Percentiles rank a stretch among this genome's conserved stretches.
Conservation (phyloP, 352 stramenopile species). For the Pythium monospermum region DNA sequence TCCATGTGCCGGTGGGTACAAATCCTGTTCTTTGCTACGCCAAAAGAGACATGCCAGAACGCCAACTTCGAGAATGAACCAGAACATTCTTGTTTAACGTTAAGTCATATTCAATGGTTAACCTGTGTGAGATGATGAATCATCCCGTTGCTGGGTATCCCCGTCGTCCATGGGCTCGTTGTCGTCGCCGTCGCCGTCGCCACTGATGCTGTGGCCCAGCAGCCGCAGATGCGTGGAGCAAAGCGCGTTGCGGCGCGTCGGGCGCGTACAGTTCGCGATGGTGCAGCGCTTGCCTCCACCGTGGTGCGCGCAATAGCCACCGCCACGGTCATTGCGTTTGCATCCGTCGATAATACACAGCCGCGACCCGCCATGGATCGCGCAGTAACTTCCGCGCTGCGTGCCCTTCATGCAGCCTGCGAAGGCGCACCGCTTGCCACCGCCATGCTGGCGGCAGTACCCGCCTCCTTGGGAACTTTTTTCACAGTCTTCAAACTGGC, state of each 20-base stretch:
- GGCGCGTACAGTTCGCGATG: constrained; percentile 54
- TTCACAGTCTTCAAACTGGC: constrained; percentile 30
- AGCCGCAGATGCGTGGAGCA: constrained; percentile 70
- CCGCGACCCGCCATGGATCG: constrained; percentile 47
- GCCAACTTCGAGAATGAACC: too few species aligned
- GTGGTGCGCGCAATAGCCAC: constrained; percentile 23
- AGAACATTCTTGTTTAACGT: too few species aligned
- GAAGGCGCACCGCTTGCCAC: constrained; percentile 34
- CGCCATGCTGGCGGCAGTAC: constrained; percentile 42
- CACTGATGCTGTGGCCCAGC: constrained; percentile 10
- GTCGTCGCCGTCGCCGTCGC: constrained; percentile 18
- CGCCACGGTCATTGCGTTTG: constrained; percentile 56
- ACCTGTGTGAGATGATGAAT: too few species aligned
- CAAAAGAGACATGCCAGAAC: too few species aligned
- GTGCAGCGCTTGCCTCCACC: constrained; percentile 81
- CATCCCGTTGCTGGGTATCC: too few species aligned
- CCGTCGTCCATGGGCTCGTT: constrained; percentile 8
- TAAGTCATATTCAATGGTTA: too few species aligned
- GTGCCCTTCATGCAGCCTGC: constrained; percentile 38
- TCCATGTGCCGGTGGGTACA: too few species aligned
- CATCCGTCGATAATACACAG: constrained; percentile 73
- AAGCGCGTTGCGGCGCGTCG: constrained; percentile 69
- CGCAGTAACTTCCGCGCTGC: constrained; percentile 34
- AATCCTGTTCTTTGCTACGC: too few species aligned
- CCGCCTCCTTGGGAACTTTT: constrained; percentile 47